Percentiles rank a stretch among this genome's conserved stretches.
These are phyloP conservation scores for Penicillium lagena DNA, from an alignment of 495 filamentous ascomycete genomes.

Conservation along the genomic window DNA sequence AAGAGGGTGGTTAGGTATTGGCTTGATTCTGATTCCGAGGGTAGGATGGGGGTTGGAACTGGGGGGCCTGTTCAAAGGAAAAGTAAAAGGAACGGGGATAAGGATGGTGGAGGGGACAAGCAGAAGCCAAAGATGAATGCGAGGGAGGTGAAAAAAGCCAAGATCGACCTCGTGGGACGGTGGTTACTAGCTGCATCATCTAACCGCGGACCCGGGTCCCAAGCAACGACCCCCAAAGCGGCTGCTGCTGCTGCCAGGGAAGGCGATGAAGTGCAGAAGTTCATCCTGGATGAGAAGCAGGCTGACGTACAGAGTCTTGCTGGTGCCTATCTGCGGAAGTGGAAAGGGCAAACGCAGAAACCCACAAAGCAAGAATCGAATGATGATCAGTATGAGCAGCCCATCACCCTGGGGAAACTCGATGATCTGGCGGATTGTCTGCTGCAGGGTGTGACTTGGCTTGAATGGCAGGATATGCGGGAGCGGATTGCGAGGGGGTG, in stretches of 20 bases:
- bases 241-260: neutral
- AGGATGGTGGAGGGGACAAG: conserved; percentile 9
- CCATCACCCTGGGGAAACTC: conserved; percentile 52
- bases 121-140: conserved; percentile 18
- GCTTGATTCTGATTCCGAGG: conserved; percentile 8
- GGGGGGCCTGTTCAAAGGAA: neutral
- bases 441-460: conserved; percentile 79
- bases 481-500: conserved; percentile 34
- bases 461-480: conserved; percentile 74
- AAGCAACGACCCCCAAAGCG: neutral
- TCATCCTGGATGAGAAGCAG: conserved; percentile 22
- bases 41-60: neutral
- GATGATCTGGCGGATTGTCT: conserved; percentile 92
- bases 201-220: neutral
- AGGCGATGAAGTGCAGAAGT: neutral
- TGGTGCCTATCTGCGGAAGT: conserved; percentile 40
- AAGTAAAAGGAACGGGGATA: neutral
- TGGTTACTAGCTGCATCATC: conserved; percentile 36
- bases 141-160: conserved; percentile 49
- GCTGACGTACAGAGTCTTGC: conserved; percentile 31
- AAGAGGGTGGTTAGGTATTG: conserved; percentile 34
- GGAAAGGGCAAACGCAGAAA: conserved; percentile 20
- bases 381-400: neutral
- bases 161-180: conserved; percentile 55
- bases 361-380: neutral